Base-by-base conservation (phyloP, 2,329 filamentous ascomycete species). In the Pestalotiopsis sp. region DNA sequence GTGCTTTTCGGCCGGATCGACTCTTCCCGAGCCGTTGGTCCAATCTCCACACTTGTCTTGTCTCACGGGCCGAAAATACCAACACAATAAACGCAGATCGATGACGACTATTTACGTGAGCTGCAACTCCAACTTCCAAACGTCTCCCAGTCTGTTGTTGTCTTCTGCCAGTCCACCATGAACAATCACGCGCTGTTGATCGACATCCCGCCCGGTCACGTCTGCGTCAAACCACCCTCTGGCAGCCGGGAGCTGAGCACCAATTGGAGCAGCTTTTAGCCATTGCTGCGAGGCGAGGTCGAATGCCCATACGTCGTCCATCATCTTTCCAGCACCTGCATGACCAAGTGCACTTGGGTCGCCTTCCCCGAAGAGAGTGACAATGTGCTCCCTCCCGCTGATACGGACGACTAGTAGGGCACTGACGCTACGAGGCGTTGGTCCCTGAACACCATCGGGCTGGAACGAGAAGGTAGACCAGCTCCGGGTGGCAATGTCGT, bases 381-480 rank as follows among this genome's bases (percentile, higher is more conserved):
- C 14, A 3, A 60, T n/a, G 23, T 60, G 17, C 2, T 60, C 25
- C 23, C 25, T n/a, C 17, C 57, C 57, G 20, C 12, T 38, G 13
- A 60, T 38, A 14, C 9, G 13, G 4, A 36, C 57, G 5, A 38
- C 4, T 4, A 60, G 11, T 9, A 60, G n/a, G 4, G 57, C 57
- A 60, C 57, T 60, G 20, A 60, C 57, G 31, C 57, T 60, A 4
- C 57, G 25, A 27, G 57, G 25, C 2, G 25, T 38, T 3, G 57
- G 57, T 27, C 57, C 57, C 2, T 60, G 13, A 2, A 36, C 12
- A 23, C 57, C 57, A 27, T 60, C 25, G 12, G 57, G 57, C 3
- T 2, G 3, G 17, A 60, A 60, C 3, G 31, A 60, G 9, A 31
- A 17, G 57, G 57, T 60, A 3, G 57, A 60, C 79, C 79, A 81